phyloP scores from a whole-genome alignment of 2,329 filamentous ascomycete genomes.

The Cytospora piceicola region DNA sequence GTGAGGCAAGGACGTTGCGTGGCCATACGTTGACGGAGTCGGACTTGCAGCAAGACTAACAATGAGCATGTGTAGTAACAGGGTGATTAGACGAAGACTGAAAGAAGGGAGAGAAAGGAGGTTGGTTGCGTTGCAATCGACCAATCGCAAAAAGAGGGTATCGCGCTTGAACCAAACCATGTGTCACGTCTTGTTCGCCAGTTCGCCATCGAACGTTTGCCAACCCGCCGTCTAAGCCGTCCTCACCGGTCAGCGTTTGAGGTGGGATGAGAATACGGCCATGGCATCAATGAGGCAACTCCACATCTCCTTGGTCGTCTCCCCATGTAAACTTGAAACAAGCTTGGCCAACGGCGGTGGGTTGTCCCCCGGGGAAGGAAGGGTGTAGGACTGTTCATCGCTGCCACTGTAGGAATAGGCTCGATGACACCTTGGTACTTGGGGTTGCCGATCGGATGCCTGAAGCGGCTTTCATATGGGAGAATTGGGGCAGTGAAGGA shows the following conservation, averaged over 20 bases:
- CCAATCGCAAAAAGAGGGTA: not conserved
- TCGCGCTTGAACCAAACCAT: not conserved
- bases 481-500: not conserved
- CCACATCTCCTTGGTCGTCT: constrained; percentile 17
- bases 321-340: constrained; percentile 28
- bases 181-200: not conserved
- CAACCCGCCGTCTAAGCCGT: not conserved
- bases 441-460: constrained; percentile 21
- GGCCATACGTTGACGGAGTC: constrained; percentile 16
- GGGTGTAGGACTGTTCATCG: constrained; percentile 12
- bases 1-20: constrained; percentile 10
- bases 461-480: not conserved
- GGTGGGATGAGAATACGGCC: not conserved
- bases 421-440: constrained; percentile 13
- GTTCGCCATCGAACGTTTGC: not conserved
- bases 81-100: not conserved
- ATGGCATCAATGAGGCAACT: constrained; percentile 10
- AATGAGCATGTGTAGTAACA: not conserved
- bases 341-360: constrained; percentile 27
- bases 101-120: not conserved
- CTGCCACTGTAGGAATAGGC: constrained; percentile 14
- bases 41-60: constrained; percentile 14
- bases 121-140: not conserved
- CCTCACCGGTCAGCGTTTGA: not conserved
- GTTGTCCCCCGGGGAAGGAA: not conserved